Conservation (phyloP, 495 filamentous ascomycete genomes). For the Penicillium salamii region DNA sequence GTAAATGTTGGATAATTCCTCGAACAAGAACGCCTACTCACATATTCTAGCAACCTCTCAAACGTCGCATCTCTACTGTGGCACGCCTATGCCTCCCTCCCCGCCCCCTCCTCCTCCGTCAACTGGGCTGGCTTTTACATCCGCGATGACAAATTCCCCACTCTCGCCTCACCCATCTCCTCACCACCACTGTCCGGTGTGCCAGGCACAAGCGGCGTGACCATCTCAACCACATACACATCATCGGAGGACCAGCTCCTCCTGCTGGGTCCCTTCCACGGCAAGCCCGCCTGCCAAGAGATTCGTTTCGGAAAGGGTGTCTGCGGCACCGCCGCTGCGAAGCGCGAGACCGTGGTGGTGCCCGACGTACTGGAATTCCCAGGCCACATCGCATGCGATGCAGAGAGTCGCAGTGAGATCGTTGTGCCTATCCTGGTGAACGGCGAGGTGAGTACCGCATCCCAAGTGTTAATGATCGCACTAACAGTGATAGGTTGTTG, state of each 20-base stretch:
- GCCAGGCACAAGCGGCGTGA: conserved; percentile 11
- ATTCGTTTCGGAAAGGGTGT: conserved; percentile 79
- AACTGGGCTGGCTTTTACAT: conserved; percentile 97
- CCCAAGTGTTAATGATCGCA: conserved; percentile 9
- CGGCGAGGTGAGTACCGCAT: conserved; percentile 50
- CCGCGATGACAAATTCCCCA: conserved; percentile 56
- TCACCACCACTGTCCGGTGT: conserved; percentile 20
- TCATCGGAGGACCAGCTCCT: conserved; percentile 39
- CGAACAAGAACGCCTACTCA: background rate
- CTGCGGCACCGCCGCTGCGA: conserved; percentile 73
- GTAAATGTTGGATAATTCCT: conserved; percentile 51
- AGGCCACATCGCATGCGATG: conserved; percentile 91
- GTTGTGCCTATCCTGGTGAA: conserved; percentile 74
- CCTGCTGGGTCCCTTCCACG: conserved; percentile 85
- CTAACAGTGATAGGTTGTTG: conserved; percentile 57
- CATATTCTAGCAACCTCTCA: conserved; percentile 67
- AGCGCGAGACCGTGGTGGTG: conserved; percentile 64
- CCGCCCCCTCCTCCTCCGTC: conserved; percentile 65
- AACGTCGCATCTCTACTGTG: conserved; percentile 83
- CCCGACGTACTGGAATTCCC: conserved; percentile 73
- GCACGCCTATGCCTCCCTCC: conserved; percentile 79
- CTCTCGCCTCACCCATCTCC: conserved; percentile 29
- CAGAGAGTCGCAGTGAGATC: conserved; percentile 79
- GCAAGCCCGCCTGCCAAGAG: conserved; percentile 83
- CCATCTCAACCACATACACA: conserved; percentile 26